These are phyloP conservation scores for Cyclotella kingstonii DNA, from an alignment of 108 stramenopile species.

Conservation along the genomic window DNA sequence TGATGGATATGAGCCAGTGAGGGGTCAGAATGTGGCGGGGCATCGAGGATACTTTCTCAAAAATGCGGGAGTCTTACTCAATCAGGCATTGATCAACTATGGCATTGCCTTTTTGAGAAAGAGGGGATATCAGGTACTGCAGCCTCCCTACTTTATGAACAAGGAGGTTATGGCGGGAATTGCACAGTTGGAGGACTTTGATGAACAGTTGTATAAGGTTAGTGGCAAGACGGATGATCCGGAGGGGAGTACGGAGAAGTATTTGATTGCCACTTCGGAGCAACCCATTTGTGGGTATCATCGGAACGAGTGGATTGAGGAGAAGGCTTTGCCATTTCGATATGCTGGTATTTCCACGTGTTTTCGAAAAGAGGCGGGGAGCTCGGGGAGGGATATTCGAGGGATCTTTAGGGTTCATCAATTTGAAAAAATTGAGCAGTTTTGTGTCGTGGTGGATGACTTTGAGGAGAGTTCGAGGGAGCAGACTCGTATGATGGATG, in stretches of 20 bases:
- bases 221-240: constrained; percentile 92
- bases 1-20: constrained; percentile 96
- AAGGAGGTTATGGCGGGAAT: constrained; percentile 99
- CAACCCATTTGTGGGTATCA: constrained; percentile 99
- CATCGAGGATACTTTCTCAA: constrained; percentile 98
- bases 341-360: constrained; percentile 99
- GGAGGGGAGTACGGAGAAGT: constrained; percentile 88
- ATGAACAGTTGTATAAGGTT: constrained; percentile 99
- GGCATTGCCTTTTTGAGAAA: constrained; percentile 91
- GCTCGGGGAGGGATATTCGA: constrained; percentile 96
- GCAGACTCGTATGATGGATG: constrained; percentile 87
- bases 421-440: constrained; percentile 99
- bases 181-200: constrained; percentile 99
- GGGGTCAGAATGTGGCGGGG: constrained; percentile 93
- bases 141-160: constrained; percentile 99
- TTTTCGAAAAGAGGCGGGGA: constrained; percentile 99
- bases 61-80: constrained; percentile 95
- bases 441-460: constrained; percentile 94
- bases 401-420: constrained; percentile 99
- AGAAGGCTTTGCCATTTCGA: constrained; percentile 70
- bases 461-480: constrained; percentile 87
- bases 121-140: constrained; percentile 91
- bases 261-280: constrained; percentile 99
- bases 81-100: constrained; percentile 99
- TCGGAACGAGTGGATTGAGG: constrained; percentile 94